Conservation (phyloP, 306 rosid genomes). For the Ormosia semicastrata region DNA sequence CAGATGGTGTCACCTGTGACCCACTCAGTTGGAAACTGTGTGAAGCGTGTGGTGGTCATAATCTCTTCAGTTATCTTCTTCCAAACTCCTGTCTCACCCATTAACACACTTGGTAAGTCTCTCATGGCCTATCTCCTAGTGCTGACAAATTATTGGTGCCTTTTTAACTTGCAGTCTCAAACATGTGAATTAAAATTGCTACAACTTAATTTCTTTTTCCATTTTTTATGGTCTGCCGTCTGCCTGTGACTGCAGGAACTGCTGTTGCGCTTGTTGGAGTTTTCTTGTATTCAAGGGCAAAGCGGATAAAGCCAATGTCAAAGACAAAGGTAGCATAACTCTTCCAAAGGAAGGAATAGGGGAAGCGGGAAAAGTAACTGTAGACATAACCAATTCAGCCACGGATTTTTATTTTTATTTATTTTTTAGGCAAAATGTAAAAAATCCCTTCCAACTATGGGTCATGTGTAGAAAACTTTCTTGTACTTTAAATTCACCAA, state of each 20-base stretch:
- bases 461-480: too few relatives aligned
- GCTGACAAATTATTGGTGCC: not conserved
- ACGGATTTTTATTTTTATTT: not conserved
- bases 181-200: not conserved
- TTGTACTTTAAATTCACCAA: too few relatives aligned
- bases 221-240: conserved; percentile 1
- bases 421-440: too few relatives aligned
- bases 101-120: conserved; percentile 57
- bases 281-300: conserved; percentile 70
- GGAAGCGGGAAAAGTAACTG: not conserved
- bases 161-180: not conserved
- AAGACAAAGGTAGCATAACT: conserved; percentile 34
- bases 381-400: not conserved
- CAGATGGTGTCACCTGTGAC: conserved; percentile 65
- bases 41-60: conserved; percentile 70
- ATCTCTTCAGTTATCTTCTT: conserved; percentile 70
- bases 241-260: conserved; percentile 53
- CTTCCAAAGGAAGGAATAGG: not conserved
- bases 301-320: conserved; percentile 44
- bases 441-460: too few relatives aligned
- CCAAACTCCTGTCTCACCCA: conserved; percentile 48
- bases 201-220: not conserved
- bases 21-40: conserved; percentile 76
- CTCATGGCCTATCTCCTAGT: not conserved
- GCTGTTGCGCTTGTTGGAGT: conserved; percentile 69